phyloP scores from a whole-genome alignment of 2,329 filamentous ascomycete species.

The Emericellopsis cladophorae region DNA sequence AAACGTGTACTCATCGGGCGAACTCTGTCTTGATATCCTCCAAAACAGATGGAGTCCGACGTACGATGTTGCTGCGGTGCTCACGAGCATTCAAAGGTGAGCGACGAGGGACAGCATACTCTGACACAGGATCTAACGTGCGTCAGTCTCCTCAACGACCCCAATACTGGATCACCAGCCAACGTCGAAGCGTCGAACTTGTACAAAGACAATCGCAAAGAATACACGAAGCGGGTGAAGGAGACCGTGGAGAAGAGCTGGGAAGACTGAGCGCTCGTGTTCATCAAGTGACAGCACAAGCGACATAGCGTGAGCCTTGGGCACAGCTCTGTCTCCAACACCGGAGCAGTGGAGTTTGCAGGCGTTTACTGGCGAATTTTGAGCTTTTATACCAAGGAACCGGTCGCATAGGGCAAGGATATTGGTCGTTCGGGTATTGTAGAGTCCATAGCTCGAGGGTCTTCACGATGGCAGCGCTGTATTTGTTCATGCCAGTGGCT shows the following conservation, averaged over 20 bases:
- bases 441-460: too few species aligned
- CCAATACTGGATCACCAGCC: conserved; percentile 94
- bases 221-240: conserved; percentile 88
- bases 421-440: too few species aligned
- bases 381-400: too few species aligned
- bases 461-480: neutral
- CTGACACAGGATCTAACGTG: too few species aligned
- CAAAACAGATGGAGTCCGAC: conserved; percentile 98
- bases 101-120: neutral
- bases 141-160: conserved; percentile 80
- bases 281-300: too few species aligned
- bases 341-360: too few species aligned
- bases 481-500: too few species aligned
- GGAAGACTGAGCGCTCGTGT: conserved; percentile 54
- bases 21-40: conserved; percentile 90
- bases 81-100: conserved; percentile 96
- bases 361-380: too few species aligned
- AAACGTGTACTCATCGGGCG: conserved; percentile 94
- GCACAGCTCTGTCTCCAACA: neutral
- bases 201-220: conserved; percentile 95
- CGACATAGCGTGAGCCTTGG: neutral
- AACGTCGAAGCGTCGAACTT: conserved; percentile 97
- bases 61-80: conserved; percentile 91
- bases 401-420: too few species aligned
- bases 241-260: conserved; percentile 99